Percentiles rank a stretch among this genome's conserved stretches.
Evolutionary conservation across 2,329 filamentous ascomycete species (phyloP).

Genomic region (Neofusicoccum sp.): DNA sequence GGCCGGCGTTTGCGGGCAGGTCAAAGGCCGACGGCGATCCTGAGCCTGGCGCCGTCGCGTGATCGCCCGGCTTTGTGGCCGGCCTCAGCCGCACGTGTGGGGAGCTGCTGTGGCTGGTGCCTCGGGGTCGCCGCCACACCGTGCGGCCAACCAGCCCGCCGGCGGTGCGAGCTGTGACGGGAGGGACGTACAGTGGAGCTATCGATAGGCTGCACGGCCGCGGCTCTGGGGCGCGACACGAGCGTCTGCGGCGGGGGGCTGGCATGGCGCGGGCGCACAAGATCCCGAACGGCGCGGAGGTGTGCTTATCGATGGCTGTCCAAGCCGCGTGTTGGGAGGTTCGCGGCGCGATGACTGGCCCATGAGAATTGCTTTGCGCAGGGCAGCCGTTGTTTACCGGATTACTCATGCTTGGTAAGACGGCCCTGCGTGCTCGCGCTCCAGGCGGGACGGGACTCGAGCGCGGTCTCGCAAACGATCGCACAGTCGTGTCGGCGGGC

Average conservation of each 20-base stretch:
- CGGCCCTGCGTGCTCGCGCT: background rate
- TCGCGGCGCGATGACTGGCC: background rate
- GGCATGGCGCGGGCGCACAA: background rate
- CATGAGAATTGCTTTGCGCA: background rate
- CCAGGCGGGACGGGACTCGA: background rate
- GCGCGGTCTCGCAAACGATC: background rate
- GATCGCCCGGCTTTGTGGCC: constrained; percentile 4
- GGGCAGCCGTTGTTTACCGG: background rate
- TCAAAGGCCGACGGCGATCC: constrained; percentile 3
- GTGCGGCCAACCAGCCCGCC: background rate
- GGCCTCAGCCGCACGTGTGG: background rate
- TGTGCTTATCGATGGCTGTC: constrained; percentile 8
- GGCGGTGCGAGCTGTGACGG: background rate
- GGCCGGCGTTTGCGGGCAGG: background rate
- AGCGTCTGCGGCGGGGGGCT: constrained; percentile 1
- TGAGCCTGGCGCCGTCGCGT: background rate
- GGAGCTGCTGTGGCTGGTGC: constrained; percentile 6
- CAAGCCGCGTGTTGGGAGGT: background rate
- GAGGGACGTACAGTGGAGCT: background rate
- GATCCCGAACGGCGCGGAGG: background rate
- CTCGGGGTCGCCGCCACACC: constrained; percentile 8
- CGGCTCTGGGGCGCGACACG: background rate
- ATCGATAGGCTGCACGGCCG: background rate
- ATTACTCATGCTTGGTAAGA: constrained; percentile 8
- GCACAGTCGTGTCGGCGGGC: background rate